phyloP scores from a whole-genome alignment of 805 yeast species.

The Nematodospora valgi region DNA sequence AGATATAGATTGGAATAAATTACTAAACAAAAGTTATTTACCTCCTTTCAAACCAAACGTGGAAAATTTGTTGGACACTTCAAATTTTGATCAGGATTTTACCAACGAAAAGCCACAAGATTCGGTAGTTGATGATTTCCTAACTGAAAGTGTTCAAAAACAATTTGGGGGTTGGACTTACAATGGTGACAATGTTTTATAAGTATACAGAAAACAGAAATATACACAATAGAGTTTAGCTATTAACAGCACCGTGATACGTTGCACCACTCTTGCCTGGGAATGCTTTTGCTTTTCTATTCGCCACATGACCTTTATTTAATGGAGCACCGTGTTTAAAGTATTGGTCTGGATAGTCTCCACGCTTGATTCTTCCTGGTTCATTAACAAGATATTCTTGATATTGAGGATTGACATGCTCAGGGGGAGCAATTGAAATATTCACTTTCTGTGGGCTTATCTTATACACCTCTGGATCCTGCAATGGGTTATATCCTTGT shows the following conservation, averaged over 20 bases:
- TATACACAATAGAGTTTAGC: conserved; percentile 6
- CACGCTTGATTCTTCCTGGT: conserved; percentile 26
- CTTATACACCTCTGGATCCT: conserved; percentile 24
- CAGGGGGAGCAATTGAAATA: conserved; percentile 34
- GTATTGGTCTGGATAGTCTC: conserved; percentile 24
- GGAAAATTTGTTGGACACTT: conserved; percentile 78
- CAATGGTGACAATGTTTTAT: conserved; percentile 54
- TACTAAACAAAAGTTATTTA: conserved; percentile 79
- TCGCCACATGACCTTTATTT: conserved; percentile 19
- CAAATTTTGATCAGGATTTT: conserved; percentile 89
- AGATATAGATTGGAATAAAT: conserved; percentile 85
- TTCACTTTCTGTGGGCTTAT: conserved; percentile 32
- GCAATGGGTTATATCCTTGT: conserved; percentile 17
- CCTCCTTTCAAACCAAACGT: conserved; percentile 97
- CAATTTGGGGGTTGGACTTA: conserved; percentile 99
- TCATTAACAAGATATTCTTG: conserved; percentile 30
- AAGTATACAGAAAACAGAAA: not conserved
- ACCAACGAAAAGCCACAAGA: conserved; percentile 93
- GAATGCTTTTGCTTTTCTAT: conserved; percentile 23
- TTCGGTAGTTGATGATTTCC: conserved; percentile 87
- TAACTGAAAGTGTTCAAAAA: conserved; percentile 92
- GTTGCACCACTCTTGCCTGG: conserved; percentile 38
- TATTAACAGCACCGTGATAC: conserved; percentile 34
- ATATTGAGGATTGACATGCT: conserved; percentile 35
- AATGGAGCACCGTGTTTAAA: conserved; percentile 25